Base-by-base conservation (phyloP, 768 basidiomycete genomes). In the Hirschioporus abietinus region DNA sequence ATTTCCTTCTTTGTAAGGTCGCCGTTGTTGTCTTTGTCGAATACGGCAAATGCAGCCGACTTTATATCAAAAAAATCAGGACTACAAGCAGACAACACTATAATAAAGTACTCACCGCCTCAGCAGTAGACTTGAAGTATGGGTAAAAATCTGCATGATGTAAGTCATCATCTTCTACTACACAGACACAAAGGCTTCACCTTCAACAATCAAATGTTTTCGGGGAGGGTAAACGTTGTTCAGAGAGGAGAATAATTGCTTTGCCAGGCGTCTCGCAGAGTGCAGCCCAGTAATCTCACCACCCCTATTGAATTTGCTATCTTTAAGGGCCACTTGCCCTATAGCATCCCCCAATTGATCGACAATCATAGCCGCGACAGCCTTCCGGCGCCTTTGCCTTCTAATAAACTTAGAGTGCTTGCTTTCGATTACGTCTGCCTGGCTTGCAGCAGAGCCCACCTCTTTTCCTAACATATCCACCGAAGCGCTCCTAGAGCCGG, bases 1-100 rank as follows among this genome's bases (percentile, higher is more conserved):
- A 93, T 93, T 75, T 93, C 92, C 23, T 78, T 80, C 73, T 87
- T 92, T 1, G 81, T 83, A 61, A 93, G 89, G 70, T 93, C 91
- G 10, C 91, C 92, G 71, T 93, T 93, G n/a, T 83, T 87, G 73
- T 92, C 91, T 73, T 88, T 89, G 73, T 93, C 91, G 68, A 92
- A 92, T 7, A 91, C 68, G 15, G 79, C 77, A 69, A 92, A 93
- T 10, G 88, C 89, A 27, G 83, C 84, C 66, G 88, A 84, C 86
- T 90, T 72, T 8, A 64, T 42, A 63, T 34, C 63, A 1, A 72
- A 64, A 65, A 64, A 35, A 17, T 25, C n/a, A 71, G n/a, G 66
- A 61, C 35, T 35, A 63, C 24, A 23, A 34, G 60, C 42, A 42
- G 35, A 7, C 60, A 63, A 65, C 20, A 15, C 12, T 20, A 15